Conservation (phyloP, 495 filamentous ascomycete species). For the Pyrenula massariospora region DNA sequence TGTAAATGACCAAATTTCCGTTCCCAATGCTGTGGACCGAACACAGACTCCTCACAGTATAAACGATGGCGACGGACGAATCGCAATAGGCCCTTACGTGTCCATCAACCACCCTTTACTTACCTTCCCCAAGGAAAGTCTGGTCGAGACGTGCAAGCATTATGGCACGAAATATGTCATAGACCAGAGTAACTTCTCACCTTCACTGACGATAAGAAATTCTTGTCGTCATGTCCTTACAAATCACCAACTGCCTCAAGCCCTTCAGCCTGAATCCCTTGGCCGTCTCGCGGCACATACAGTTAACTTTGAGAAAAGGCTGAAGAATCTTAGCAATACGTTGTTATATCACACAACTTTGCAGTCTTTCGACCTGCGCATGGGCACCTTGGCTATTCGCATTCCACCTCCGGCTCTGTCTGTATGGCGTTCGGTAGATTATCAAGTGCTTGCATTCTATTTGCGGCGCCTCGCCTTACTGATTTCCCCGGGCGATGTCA, state of each 20-base stretch:
- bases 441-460: background rate
- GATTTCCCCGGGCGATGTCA: background rate
- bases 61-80: conserved; percentile 6
- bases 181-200: conserved; percentile 76
- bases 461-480: background rate
- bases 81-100: conserved; percentile 50
- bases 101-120: conserved; percentile 66
- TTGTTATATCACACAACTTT: background rate
- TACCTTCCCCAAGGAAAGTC: conserved; percentile 53
- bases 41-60: background rate
- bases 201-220: conserved; percentile 67
- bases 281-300: conserved; percentile 13
- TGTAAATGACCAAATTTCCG: background rate
- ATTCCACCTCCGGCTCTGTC: background rate
- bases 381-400: background rate
- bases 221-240: conserved; percentile 57
- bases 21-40: background rate
- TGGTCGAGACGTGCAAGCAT: conserved; percentile 61
- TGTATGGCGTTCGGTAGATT: background rate
- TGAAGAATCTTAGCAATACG: background rate
- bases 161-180: conserved; percentile 62
- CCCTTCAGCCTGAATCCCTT: conserved; percentile 54
- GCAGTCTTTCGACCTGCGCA: background rate
- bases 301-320: background rate
- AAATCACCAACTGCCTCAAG: conserved; percentile 49